Base-by-base conservation (phyloP, 352 stramenopile genomes). In the Phytophthora sansomeana region DNA sequence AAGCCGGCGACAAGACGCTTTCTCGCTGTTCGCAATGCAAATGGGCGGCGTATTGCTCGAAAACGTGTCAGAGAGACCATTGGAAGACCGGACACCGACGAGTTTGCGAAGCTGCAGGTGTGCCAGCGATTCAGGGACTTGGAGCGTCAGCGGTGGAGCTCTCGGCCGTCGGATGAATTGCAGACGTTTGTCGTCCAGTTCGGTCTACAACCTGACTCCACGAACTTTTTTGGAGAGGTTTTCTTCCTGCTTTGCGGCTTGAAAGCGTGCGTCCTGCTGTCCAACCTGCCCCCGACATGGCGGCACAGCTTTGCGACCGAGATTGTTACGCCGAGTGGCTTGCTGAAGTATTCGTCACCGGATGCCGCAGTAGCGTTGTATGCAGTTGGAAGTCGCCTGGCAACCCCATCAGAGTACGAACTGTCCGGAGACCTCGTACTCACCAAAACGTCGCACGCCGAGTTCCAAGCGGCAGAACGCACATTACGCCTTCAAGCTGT, bases 221-320 rank as follows among this genome's bases (percentile, higher is more conserved):
- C 90, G 81, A 42, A 55, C 11, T 93, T 92, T 69, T 92, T 81
- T 63, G 86, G 86, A 5, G 86, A 94, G 70, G 77, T 92, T 54
- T 65, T 90, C 16, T 94, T 94, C 56, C 47, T 87, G 5, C 68
- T 89, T 8, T 49, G 52, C 8, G 82, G 82, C 9, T 65, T 92
- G 43, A 94, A 94, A 66, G 51, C 75, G 11, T 83, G 80, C 41
- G 68, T 91, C 44, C 16, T 94, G 36, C 71, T 94, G 42, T 92
- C 86, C 33, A 91, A 92, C 57, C 50, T 92, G 17, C 86, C 83
- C 11, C 13, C 35, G 0, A 47, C 54, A 4, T 92, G 78, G 80
- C 74, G 76, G 14, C 26, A 36, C 2, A 74, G 68, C 44, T 92
- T 92, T 35, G 49, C 74, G 10, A 24, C 5, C 6, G 64, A 88